Percentiles rank a stretch among this genome's conserved stretches.
These are phyloP conservation scores for Pyricularia sp. DNA, from an alignment of 2,329 filamentous ascomycete genomes.

Conservation along the genomic window DNA sequence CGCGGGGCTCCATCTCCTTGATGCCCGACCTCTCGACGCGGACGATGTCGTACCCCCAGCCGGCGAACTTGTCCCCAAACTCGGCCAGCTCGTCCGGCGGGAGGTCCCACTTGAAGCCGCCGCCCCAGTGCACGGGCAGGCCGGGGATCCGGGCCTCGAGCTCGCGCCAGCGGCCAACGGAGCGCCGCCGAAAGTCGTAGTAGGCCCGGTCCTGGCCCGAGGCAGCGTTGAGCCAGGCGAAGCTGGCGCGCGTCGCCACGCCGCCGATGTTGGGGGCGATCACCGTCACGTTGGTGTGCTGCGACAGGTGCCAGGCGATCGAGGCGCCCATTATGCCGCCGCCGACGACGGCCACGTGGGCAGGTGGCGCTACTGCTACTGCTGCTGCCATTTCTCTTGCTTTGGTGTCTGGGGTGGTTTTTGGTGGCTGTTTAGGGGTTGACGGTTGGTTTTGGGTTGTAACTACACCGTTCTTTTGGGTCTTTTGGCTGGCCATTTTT, in stretches of 20 bases:
- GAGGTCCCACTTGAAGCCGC: slow-evolving; percentile 16
- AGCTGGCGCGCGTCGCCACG: slow-evolving; percentile 20
- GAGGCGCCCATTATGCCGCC: slow-evolving; percentile 20
- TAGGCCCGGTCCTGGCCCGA: slow-evolving; percentile 16
- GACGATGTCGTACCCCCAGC: slow-evolving; percentile 19
- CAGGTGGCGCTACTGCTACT: not conserved
- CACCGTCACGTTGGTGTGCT: slow-evolving; percentile 17
- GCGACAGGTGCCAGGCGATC: slow-evolving; percentile 20
- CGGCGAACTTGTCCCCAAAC: slow-evolving; percentile 12
- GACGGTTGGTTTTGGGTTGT: not conserved
- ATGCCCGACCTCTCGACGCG: slow-evolving; percentile 13
- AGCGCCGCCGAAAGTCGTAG: slow-evolving; percentile 19
- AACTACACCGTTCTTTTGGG: too few relatives aligned
- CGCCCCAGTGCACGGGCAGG: slow-evolving; percentile 16
- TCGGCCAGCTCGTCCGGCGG: slow-evolving; percentile 14
- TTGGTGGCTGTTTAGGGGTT: not conserved
- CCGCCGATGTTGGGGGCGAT: slow-evolving; percentile 18
- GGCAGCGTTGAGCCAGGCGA: slow-evolving; percentile 23
- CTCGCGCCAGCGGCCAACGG: slow-evolving; percentile 17
- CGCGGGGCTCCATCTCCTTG: slow-evolving; percentile 13
- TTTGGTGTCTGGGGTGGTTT: not conserved
- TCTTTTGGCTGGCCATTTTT: not conserved
- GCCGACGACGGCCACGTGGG: slow-evolving; percentile 15
- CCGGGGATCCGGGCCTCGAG: slow-evolving; percentile 15
- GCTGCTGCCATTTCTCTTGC: slow-evolving; percentile 5